Evolutionary conservation across 768 basidiomycete species (phyloP), one percentile per base, ranked within the genome.

Genomic region (Trichaptum fuscoviolaceum): DNA sequence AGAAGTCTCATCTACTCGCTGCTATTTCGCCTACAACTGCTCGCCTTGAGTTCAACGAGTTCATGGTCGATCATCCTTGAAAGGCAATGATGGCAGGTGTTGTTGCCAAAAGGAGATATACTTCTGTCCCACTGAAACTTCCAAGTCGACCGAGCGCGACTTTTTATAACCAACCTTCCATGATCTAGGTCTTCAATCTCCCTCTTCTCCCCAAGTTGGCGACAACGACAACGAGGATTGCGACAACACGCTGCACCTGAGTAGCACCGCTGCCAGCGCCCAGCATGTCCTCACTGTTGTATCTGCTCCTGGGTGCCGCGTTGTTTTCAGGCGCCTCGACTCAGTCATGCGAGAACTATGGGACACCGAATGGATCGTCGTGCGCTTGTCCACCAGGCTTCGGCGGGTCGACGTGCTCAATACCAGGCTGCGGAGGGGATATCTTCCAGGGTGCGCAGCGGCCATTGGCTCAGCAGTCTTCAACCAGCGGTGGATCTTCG

Each of bases 381-480:
- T 96, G 95, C 73, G 75, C 82, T 25, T 97, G 95, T 75, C 94
- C 93, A 5, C 83, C 85, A 25, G 94, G 94, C 15, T 93, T 92
- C 72, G 91, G 90, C 12, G 92, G 90, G 7, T 64, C 84, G 27
- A 84, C 83, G 24, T 95, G 93, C 72, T 81, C 85, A 0, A 81
- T 84, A 66, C 85, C 90, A 0, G 86, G 82, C 1, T 97, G 95
- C 68, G 91, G 91, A 12, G 93, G 93, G 1, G 89, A 86, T 63
- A 85, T 96, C 58, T 93, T 90, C 73, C 87, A 93, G 71, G 90
- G 89, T 65, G 75, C 84, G 1, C 73, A 80, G 63, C 84, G 87
- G n/a, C 75, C 86, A 57, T 74, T 89, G 62, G 77, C 84, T 15
- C 73, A 83, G 20, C 65, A 74, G 34, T 74, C 79, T 52, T 73